Base-by-base conservation (phyloP, 306 rosid species). In the Pueraria montana region DNA sequence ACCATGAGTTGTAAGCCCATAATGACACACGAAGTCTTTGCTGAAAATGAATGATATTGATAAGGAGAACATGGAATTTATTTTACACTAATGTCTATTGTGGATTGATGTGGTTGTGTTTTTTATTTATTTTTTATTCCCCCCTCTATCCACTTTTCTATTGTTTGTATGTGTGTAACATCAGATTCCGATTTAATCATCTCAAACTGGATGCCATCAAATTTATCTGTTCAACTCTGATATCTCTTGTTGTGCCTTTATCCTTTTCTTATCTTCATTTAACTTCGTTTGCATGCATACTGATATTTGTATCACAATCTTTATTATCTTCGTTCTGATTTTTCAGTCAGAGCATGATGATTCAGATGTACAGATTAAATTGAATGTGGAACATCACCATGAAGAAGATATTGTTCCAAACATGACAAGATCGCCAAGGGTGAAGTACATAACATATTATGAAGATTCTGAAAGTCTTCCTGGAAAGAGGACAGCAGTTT, bases 271-370 rank as follows among this genome's bases (percentile, higher is more conserved):
- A 70, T 73, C 64, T 76, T 76, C 11, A 21, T 78, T 66, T 77
- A n/a, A 76, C 59, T 71, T 69, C 11, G 16, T 68, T 76, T 76
- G 70, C 77, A 48, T 72, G 67, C 58, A 48, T 17, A 66, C 48
- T 55, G 20, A 26, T 70, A 53, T 21, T 75, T 78, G 20, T 79
- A 43, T 65, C 50, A 14, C 71, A 75, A 43, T 67, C 46, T 74
- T 50, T 36, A 69, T 75, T 80, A 73, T 72, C 3, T 42, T 66
- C 82, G 62, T 56, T 76, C 80, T 59, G 34, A 72, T 81, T 36
- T 88, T 86, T 76, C 87, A 96, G 99, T 72, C 92, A 4, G 98
- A 94, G 91, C 99, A 96, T 82, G 97, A 92, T 87, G 99, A 98
- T 50, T 90, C 99, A 3, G 94, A 96, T 86, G 89, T 96, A 26